phyloP scores from a whole-genome alignment of 148 eudicot species.

The Silene uniflora region DNA sequence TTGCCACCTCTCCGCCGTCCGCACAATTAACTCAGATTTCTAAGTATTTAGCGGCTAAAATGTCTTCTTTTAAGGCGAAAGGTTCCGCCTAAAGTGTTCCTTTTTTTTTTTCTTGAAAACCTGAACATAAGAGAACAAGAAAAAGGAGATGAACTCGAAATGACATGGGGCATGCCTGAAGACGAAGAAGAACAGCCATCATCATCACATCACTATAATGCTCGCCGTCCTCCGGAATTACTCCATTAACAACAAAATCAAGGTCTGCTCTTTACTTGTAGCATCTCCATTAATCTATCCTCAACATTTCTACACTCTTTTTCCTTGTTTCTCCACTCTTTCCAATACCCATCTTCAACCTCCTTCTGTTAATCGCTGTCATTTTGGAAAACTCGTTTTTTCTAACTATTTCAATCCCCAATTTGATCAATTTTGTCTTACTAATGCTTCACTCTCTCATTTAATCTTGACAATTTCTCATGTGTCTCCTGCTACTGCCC shows the following conservation, averaged over 20 bases:
- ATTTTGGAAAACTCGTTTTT: conserved; percentile 30
- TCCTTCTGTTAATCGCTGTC: conserved; percentile 15
- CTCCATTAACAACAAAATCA: conserved; percentile 1
- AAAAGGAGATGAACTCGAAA: too few relatives aligned
- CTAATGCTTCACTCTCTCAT: conserved; percentile 36
- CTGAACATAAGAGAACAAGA: too few relatives aligned
- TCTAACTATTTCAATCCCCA: conserved; percentile 25
- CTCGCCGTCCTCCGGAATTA: conserved; percentile 15
- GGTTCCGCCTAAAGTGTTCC: too few relatives aligned
- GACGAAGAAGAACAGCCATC: conserved; percentile 6
- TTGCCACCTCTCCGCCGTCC: too few relatives aligned
- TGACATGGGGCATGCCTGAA: too few relatives aligned
- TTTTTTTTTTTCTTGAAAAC: too few relatives aligned
- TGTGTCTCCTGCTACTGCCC: conserved; percentile 46
- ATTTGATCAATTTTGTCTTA: conserved; percentile 13
- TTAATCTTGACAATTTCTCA: conserved; percentile 39
- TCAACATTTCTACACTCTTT: conserved; percentile 14
- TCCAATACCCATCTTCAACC: conserved; percentile 26
- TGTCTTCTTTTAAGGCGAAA: too few relatives aligned
- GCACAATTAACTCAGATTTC: too few relatives aligned
- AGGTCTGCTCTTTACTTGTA: conserved; percentile 10
- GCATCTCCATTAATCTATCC: neutral
- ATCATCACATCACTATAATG: conserved; percentile 24
- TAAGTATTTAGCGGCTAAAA: too few relatives aligned
- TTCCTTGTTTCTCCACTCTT: conserved; percentile 2